Evolutionary conservation across 2,329 filamentous ascomycete species (phyloP).

Genomic region (Hymenoscyphus occultus): DNA sequence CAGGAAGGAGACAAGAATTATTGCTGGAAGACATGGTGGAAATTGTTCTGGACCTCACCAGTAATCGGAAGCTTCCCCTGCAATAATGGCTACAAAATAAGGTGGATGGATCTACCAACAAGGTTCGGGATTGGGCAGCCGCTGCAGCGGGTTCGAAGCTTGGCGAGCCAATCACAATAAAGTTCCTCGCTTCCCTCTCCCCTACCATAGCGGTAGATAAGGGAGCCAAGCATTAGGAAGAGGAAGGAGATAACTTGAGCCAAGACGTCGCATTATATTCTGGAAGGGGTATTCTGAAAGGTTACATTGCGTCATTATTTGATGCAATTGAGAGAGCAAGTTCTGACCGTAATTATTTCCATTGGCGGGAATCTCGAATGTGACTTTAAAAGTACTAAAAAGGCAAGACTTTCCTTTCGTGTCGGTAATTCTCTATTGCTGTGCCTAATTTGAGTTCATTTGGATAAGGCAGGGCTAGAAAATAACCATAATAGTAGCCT

Average conservation of each 20-base stretch:
- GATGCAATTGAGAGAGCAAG: conserved; percentile 1
- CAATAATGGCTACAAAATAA: neutral
- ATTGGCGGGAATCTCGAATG: neutral
- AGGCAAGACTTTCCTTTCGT: neutral
- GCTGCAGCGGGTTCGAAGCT: neutral
- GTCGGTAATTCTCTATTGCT: neutral
- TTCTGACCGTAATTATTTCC: neutral
- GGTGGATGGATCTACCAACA: neutral
- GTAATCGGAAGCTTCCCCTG: conserved; percentile 1
- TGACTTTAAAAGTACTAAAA: neutral
- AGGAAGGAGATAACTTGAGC: neutral
- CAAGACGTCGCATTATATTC: neutral
- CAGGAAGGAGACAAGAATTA: conserved; percentile 11
- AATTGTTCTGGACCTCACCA: neutral
- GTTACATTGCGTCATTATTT: neutral
- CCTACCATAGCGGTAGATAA: neutral
- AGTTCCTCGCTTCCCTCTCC: neutral
- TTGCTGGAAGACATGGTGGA: neutral
- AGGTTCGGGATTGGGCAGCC: neutral
- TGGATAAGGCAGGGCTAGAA: neutral
- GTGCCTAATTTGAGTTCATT: neutral
- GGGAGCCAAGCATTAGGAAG: neutral
- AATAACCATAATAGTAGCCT: neutral
- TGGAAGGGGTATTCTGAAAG: neutral
- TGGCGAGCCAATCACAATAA: neutral